Evolutionary conservation across 225 moss, liverwort and hornwort genomes (phyloP).

Genomic region (Pleurozium schreberi): DNA sequence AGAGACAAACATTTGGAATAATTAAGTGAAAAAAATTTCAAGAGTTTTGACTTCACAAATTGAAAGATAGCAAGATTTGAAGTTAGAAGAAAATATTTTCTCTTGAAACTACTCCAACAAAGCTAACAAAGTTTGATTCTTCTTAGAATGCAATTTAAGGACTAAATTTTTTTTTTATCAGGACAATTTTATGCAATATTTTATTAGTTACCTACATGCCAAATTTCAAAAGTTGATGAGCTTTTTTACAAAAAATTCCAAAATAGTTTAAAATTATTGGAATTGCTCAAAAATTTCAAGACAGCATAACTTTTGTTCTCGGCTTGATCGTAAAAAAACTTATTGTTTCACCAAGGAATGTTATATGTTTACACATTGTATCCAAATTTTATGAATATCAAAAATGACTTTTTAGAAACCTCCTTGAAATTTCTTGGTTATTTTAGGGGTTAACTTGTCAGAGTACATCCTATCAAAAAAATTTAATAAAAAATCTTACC

Average conservation of each 20-base stretch:
- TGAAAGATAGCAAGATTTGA: background rate
- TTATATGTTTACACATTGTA: too few species aligned
- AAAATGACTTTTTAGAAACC: too few species aligned
- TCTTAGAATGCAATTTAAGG: background rate
- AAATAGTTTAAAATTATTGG: too few species aligned
- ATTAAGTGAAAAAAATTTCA: background rate
- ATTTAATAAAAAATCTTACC: too few species aligned
- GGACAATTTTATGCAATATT: background rate
- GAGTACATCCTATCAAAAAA: too few species aligned
- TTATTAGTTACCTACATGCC: background rate
- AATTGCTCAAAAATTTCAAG: fast-evolving
- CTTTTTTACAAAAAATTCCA: background rate
- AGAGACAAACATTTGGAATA: background rate
- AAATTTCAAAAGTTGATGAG: background rate
- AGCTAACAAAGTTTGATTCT: background rate
- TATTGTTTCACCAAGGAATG: too few species aligned
- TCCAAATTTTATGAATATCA: too few species aligned
- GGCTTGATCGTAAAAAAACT: too few species aligned
- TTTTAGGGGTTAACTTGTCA: too few species aligned
- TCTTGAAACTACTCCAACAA: background rate
- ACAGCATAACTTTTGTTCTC: background rate
- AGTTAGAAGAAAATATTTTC: background rate
- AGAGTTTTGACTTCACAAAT: background rate
- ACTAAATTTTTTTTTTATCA: background rate
- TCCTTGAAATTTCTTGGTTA: too few species aligned